phyloP scores from a whole-genome alignment of 2,329 filamentous ascomycete genomes.

The Ophiostoma tasmaniense region DNA sequence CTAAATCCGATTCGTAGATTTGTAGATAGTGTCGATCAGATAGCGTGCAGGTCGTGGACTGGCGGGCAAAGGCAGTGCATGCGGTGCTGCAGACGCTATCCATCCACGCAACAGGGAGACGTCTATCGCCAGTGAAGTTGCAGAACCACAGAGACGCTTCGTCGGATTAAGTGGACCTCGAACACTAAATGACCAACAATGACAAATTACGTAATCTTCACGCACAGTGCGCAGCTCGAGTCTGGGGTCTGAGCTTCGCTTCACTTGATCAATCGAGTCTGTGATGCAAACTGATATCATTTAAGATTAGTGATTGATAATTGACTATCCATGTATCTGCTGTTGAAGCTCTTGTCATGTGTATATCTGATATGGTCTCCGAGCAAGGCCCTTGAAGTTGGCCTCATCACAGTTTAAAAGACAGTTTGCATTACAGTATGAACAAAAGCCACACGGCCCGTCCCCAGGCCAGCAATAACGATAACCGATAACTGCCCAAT shows the following conservation, averaged over 20 bases:
- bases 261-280: background rate
- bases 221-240: background rate
- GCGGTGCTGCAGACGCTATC: constrained; percentile 2
- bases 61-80: background rate
- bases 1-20: background rate
- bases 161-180: background rate
- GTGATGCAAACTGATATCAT: background rate
- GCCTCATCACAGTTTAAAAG: background rate
- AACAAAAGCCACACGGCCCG: background rate
- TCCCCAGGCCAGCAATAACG: background rate
- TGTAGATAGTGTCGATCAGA: background rate
- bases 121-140: background rate
- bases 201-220: background rate
- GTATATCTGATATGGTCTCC: background rate
- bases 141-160: background rate
- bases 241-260: background rate
- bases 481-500: constrained; percentile 10
- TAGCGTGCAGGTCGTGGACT: background rate
- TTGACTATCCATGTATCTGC: background rate
- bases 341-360: background rate
- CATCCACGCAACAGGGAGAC: background rate
- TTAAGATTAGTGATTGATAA: background rate
- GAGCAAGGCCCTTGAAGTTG: background rate
- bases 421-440: background rate
- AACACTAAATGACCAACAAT: background rate